Conservation (phyloP, 129 eudicot species). For the Calendula officinalis region DNA sequence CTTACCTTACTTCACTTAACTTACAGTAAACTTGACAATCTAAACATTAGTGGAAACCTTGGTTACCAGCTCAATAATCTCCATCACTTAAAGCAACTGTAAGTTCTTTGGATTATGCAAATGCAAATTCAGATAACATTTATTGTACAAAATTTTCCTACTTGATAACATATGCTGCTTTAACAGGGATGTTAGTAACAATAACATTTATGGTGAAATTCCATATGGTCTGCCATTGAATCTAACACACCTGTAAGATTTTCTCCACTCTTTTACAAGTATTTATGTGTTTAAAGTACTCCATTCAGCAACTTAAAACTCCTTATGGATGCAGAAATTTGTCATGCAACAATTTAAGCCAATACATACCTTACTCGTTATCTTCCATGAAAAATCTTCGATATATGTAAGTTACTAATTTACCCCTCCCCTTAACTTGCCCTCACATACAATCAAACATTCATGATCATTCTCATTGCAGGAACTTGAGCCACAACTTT, state of each 20-base stretch:
- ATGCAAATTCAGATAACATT: not conserved
- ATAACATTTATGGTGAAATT: slow-evolving; percentile 64
- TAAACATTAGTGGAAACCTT: slow-evolving; percentile 64
- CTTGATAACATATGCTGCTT: slow-evolving; percentile 5
- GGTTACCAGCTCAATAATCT: slow-evolving; percentile 62
- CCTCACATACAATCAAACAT: slow-evolving; percentile 18
- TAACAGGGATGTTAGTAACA: slow-evolving; percentile 76
- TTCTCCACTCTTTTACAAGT: slow-evolving; percentile 11
- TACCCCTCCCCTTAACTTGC: not conserved
- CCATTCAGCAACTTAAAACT: not conserved
- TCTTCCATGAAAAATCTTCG: slow-evolving; percentile 54
- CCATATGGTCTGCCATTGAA: slow-evolving; percentile 73
- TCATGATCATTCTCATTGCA: slow-evolving; percentile 36
- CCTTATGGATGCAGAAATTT: slow-evolving; percentile 57
- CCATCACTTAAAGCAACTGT: slow-evolving; percentile 70
- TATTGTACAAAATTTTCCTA: not conserved
- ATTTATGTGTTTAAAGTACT: not conserved
- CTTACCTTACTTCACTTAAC: slow-evolving; percentile 20
- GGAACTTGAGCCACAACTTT: slow-evolving; percentile 87
- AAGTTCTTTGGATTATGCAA: slow-evolving; percentile 31
- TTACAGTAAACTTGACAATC: slow-evolving; percentile 64
- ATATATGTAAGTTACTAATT: slow-evolving; percentile 78
- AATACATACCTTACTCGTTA: slow-evolving; percentile 65
- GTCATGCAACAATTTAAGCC: slow-evolving; percentile 69
- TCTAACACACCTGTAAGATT: slow-evolving; percentile 75